Evolutionary conservation across 2,329 filamentous ascomycete genomes (phyloP), one percentile per base, ranked within the genome.

Genomic region (Golovinomyces cichoracearum): DNA sequence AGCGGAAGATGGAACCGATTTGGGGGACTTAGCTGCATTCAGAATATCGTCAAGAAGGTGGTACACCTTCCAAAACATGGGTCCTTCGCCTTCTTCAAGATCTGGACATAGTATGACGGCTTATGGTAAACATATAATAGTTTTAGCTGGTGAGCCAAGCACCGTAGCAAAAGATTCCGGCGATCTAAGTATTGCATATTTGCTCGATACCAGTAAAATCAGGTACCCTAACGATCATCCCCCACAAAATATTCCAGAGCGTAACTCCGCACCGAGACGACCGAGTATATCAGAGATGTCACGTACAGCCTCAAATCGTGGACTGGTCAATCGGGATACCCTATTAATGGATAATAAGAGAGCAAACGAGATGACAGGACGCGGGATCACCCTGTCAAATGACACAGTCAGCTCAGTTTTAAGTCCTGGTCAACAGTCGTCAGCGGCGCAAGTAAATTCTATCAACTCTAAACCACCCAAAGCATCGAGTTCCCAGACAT

Each of bases 1-100:
- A 51, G 94, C 85, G 0, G 84, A 94, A 60, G 86, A 95, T 56
- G 90, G 90, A 1, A 75, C 78, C 25, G 90, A 98, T 61, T 68
- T 98, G 3, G 90, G 88, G 29, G 90, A 98, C 63, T 70, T 98
- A 40, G 88, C 90, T 2, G 90, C 90, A 9, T 83, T 83, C 63
- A 71, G 77, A 46, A 83, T 83, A 56, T 76, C 80, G 0, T 85
- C 85, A 10, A 78, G 83, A 54, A 76, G 90, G 51, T 98, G 90
- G 90, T 98, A 95, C 63, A 98, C 90, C 31, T 98, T 98, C 64
- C 90, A 98, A 60, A 98, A 98, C 60, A 98, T 98, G 90, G 90
- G 90, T 0, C 86, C 86, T 2, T 92, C 86, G 1, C 90, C 90
- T 0, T 94, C 86, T 2, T 78, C 90, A 27, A 74, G 90, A 51